Conservation (phyloP, 305 asterid genomes). For the Rubia peregrina region DNA sequence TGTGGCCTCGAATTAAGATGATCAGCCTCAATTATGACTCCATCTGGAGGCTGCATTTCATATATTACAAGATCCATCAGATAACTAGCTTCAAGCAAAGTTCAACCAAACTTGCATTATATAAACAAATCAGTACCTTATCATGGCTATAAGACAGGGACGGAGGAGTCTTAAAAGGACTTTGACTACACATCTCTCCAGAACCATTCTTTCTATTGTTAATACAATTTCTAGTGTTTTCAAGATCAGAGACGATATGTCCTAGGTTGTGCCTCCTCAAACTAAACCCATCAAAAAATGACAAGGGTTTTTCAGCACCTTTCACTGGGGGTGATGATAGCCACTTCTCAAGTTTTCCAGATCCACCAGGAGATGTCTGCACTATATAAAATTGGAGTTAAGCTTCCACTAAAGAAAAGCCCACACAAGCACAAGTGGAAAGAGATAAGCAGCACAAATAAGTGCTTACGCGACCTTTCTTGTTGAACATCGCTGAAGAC, state of each 20-base stretch:
- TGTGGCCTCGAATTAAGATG: constrained; percentile 60
- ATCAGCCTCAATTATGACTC: constrained; percentile 36
- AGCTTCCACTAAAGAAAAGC: constrained; percentile 14
- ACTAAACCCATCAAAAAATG: constrained; percentile 35
- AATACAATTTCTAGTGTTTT: constrained; percentile 25
- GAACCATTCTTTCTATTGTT: constrained; percentile 29
- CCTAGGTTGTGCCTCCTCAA: constrained; percentile 28
- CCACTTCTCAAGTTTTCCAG: constrained; percentile 69
- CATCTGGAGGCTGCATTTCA: constrained; percentile 44
- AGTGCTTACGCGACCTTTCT: constrained; percentile 39
- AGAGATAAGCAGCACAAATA: constrained; percentile 6
- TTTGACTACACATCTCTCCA: constrained; percentile 45
- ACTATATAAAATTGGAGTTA: constrained; percentile 23
- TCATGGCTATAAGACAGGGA: constrained; percentile 65
- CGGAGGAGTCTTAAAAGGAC: constrained; percentile 95
- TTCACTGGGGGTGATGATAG: constrained; percentile 60
- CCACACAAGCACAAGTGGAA: neutral
- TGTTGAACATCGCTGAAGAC: constrained; percentile 58
- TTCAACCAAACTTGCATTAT: constrained; percentile 15
- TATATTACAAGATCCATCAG: constrained; percentile 20
- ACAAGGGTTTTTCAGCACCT: constrained; percentile 44
- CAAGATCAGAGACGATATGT: constrained; percentile 26
- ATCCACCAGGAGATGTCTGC: constrained; percentile 48
- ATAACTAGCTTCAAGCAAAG: constrained; percentile 12
- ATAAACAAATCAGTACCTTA: constrained; percentile 46